Percentiles rank a stretch among this genome's conserved stretches.
phyloP scores from a whole-genome alignment of 768 basidiomycete genomes.

The Hydnum rufescens region DNA sequence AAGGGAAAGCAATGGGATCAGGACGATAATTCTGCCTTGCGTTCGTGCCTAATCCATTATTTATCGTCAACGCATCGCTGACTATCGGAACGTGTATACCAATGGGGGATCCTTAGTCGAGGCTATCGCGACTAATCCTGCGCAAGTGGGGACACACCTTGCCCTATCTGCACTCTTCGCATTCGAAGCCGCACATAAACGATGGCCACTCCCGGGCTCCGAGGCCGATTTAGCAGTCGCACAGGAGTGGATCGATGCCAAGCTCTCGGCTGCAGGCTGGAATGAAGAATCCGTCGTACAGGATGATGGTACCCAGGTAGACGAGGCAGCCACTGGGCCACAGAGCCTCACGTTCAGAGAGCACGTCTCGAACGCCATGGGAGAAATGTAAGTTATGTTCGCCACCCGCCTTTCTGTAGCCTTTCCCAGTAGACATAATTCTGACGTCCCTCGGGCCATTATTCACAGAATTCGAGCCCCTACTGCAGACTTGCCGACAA shows the following conservation, averaged over 20 bases:
- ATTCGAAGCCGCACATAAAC: slow-evolving; percentile 14
- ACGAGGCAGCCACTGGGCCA: slow-evolving; percentile 5
- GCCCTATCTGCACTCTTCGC: slow-evolving; percentile 42
- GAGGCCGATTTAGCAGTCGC: slow-evolving; percentile 11
- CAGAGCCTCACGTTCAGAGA: slow-evolving; percentile 14
- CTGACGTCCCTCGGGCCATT: slow-evolving; percentile 1
- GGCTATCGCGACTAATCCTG: slow-evolving; percentile 30
- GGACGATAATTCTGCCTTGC: slow-evolving; percentile 26
- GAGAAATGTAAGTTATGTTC: slow-evolving; percentile 48
- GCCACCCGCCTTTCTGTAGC: background rate
- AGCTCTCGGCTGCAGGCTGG: slow-evolving; percentile 31
- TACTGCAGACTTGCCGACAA: slow-evolving; percentile 76
- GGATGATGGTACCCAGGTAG: slow-evolving; percentile 16
- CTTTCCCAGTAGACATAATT: background rate
- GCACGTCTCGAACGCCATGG: slow-evolving; percentile 35
- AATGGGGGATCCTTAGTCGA: background rate
- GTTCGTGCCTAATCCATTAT: slow-evolving; percentile 22
- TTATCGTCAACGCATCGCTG: background rate
- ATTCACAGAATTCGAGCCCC: slow-evolving; percentile 49
- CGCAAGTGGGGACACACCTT: slow-evolving; percentile 48
- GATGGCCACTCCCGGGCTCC: slow-evolving; percentile 7
- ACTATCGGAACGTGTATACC: too few relatives aligned
- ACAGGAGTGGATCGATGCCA: slow-evolving; percentile 2
- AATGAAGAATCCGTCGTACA: slow-evolving; percentile 29
- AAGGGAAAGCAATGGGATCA: slow-evolving; percentile 40